Conservation (phyloP, 495 filamentous ascomycete genomes). For the Talaromyces adpressus region DNA sequence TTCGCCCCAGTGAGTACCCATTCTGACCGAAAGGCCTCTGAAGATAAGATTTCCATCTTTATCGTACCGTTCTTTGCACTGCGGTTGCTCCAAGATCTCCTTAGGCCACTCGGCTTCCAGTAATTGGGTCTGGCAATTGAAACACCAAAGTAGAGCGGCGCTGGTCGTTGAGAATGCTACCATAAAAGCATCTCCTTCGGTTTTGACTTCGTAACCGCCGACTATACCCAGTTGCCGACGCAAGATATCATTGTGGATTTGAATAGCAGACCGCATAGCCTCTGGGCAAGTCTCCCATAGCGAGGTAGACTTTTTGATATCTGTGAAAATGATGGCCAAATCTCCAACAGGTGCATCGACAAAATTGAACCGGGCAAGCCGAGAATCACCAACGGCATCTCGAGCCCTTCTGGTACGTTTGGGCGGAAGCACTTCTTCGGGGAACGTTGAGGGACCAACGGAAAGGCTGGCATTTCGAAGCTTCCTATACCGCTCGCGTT, state of each 20-base stretch:
- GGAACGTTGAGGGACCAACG: constrained; percentile 63
- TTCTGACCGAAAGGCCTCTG: constrained; percentile 85
- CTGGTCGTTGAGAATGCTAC: constrained; percentile 95
- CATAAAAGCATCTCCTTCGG: constrained; percentile 99
- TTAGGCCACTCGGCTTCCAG: constrained; percentile 87
- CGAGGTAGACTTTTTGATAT: constrained; percentile 97
- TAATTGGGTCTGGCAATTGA: constrained; percentile 82
- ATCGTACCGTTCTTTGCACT: constrained; percentile 75
- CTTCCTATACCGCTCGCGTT: constrained; percentile 59
- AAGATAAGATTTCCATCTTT: constrained; percentile 86
- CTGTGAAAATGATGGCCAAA: constrained; percentile 91
- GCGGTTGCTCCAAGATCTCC: constrained; percentile 81
- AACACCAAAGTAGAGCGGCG: constrained; percentile 88
- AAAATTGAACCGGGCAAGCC: constrained; percentile 77
- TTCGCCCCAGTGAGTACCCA: constrained; percentile 93
- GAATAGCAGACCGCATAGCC: constrained; percentile 92
- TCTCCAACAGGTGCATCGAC: constrained; percentile 86
- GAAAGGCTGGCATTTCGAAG: constrained; percentile 70
- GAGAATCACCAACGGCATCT: constrained; percentile 71
- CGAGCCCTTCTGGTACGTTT: constrained; percentile 56
- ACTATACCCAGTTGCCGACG: constrained; percentile 87
- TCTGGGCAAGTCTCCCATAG: constrained; percentile 95
- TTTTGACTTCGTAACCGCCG: constrained; percentile 98
- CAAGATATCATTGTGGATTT: constrained; percentile 92
- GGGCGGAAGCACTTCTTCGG: constrained; percentile 60